Conservation (phyloP, 306 rosid genomes). For the Cicer chorassanicum region DNA sequence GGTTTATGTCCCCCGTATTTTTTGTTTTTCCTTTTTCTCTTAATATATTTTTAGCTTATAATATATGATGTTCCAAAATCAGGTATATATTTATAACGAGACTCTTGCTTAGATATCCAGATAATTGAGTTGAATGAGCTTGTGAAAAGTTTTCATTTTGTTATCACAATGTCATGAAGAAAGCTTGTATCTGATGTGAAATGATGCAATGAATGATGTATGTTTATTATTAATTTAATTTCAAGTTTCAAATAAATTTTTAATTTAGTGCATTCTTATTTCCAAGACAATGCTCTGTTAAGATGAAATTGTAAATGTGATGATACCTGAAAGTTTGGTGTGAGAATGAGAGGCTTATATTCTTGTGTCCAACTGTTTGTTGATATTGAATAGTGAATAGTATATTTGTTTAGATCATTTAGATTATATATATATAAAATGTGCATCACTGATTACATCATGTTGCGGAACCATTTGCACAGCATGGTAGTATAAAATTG, state of each 20-base stretch:
- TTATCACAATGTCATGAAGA: background rate
- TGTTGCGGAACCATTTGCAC: constrained; percentile 18
- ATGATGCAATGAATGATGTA: constrained; percentile 2
- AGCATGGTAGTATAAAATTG: constrained; percentile 38
- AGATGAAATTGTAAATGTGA: background rate
- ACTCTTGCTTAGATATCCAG: background rate
- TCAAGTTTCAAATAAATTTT: background rate
- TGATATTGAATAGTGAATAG: constrained; percentile 34
- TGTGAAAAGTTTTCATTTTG: constrained; percentile 35
- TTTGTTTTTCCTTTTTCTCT: too few relatives aligned
- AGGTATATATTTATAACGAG: constrained; percentile 14
- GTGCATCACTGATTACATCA: constrained; percentile 47
- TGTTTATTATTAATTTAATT: background rate
- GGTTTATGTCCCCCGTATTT: too few relatives aligned
- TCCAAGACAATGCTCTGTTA: constrained; percentile 7
- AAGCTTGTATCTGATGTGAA: background rate
- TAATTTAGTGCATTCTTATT: background rate
- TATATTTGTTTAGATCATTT: constrained; percentile 38
- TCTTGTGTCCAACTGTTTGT: constrained; percentile 1
- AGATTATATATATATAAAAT: background rate
- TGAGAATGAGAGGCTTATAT: background rate
- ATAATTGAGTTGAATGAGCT: constrained; percentile 5
- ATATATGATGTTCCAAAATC: constrained; percentile 1
- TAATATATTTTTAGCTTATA: too few relatives aligned
- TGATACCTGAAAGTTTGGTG: background rate